phyloP scores from a whole-genome alignment of 164 flowering plant genomes.

The Sextonia rubra region DNA sequence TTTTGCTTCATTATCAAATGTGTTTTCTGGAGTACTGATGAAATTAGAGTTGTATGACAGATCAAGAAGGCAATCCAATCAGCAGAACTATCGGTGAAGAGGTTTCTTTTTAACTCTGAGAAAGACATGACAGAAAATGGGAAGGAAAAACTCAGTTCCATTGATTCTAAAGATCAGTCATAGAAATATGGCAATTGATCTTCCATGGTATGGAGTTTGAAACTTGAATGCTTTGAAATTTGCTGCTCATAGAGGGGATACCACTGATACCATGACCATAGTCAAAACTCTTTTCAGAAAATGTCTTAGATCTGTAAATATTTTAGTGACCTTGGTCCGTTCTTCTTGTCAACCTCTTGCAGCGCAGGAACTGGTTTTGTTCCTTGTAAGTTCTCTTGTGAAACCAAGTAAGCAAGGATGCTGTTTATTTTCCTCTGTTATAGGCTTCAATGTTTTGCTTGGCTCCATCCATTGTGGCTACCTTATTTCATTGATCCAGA shows the following conservation, averaged over 20 bases:
- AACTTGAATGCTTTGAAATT: background rate
- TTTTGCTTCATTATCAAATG: too few relatives aligned
- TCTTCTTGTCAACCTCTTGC: background rate
- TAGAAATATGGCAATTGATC: background rate
- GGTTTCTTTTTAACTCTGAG: slow-evolving; percentile 37
- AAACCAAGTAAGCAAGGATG: too few relatives aligned
- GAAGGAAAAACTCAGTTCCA: slow-evolving; percentile 11
- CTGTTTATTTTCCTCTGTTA: too few relatives aligned
- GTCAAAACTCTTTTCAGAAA: background rate
- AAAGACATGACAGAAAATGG: slow-evolving; percentile 28
- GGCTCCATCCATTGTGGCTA: too few relatives aligned
- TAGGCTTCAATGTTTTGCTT: too few relatives aligned
- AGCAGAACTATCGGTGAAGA: slow-evolving; percentile 50
- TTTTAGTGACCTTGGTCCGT: background rate
- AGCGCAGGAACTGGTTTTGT: too few relatives aligned
- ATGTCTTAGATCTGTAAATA: background rate
- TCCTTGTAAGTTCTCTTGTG: too few relatives aligned
- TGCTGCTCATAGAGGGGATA: background rate
- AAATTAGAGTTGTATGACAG: slow-evolving; percentile 29
- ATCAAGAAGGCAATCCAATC: slow-evolving; percentile 53
- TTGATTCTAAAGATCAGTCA: slow-evolving; percentile 6
- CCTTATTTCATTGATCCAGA: too few relatives aligned
- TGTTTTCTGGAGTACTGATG: too few relatives aligned
- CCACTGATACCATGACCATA: background rate
- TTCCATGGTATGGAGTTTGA: background rate